Percentiles rank a stretch among this genome's conserved stretches.
Evolutionary conservation across 1,139 yeast species (phyloP).

Genomic region (Geotrichum citri-aurantii): DNA sequence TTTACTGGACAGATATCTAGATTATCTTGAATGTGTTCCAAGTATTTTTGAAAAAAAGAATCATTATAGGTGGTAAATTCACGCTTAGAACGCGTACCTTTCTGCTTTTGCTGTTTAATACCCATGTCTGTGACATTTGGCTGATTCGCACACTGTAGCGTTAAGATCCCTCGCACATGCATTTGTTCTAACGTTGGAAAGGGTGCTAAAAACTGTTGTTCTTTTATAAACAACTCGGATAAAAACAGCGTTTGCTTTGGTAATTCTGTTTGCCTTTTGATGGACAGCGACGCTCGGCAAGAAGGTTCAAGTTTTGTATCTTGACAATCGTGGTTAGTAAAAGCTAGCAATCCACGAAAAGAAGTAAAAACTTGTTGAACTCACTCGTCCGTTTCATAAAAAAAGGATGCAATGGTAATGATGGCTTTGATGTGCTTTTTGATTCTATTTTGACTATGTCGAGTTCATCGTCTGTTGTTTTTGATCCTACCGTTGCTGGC

Average conservation of each 20-base stretch:
- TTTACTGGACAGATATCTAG: neutral
- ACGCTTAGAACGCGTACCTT: neutral
- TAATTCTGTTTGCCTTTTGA: neutral
- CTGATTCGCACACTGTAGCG: neutral
- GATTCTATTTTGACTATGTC: neutral
- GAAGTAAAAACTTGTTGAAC: neutral
- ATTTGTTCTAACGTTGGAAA: slow-evolving; percentile 15
- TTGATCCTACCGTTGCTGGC: slow-evolving; percentile 18
- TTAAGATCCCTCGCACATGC: slow-evolving; percentile 9
- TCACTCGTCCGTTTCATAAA: slow-evolving; percentile 1
- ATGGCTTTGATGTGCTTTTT: neutral
- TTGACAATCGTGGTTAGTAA: neutral
- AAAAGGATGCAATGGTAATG: neutral
- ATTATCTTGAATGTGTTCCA: neutral
- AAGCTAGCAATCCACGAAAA: neutral
- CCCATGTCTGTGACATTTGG: too few species aligned
- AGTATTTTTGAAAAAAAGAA: neutral
- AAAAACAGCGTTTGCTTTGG: slow-evolving; percentile 3
- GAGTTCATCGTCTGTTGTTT: neutral
- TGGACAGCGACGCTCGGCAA: neutral
- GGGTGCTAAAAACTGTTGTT: neutral
- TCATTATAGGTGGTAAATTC: neutral
- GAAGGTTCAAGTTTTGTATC: neutral
- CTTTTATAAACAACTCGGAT: slow-evolving; percentile 2
- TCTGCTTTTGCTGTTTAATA: neutral